Percentiles rank a stretch among this genome's conserved stretches.
Evolutionary conservation across 1,284 basidiomycete genomes (phyloP).

Genomic region (Phylloporus sp.): DNA sequence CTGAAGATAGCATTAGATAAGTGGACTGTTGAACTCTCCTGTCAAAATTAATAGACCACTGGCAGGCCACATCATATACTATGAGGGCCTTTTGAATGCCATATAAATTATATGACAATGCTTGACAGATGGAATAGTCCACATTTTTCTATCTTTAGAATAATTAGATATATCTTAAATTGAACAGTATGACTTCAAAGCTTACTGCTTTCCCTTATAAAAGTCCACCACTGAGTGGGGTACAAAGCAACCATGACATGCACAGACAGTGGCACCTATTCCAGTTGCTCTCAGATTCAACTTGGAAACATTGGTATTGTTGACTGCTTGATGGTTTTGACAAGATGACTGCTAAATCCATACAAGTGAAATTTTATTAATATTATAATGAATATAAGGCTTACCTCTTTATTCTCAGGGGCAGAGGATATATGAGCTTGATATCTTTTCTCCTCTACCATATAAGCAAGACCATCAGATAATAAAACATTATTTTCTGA

Average conservation of each 20-base stretch:
- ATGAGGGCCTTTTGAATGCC: background rate
- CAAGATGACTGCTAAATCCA: background rate
- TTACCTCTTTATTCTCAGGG: background rate
- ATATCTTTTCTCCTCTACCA: background rate
- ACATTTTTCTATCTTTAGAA: background rate
- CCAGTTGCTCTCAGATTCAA: background rate
- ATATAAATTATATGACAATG: background rate
- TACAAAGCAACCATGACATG: background rate
- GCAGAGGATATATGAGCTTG: background rate
- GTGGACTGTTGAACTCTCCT: background rate
- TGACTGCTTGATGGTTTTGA: background rate
- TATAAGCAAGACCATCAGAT: background rate
- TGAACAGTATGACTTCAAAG: background rate
- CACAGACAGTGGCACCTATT: background rate
- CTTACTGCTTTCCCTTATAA: background rate
- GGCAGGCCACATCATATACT: background rate
- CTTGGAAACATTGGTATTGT: background rate
- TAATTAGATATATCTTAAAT: background rate
- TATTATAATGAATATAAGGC: background rate
- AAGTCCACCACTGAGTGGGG: background rate
- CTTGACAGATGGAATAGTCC: background rate
- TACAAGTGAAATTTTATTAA: too few species aligned
- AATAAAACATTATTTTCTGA: background rate
- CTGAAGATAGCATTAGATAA: background rate
- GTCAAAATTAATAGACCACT: background rate